Base-by-base conservation (phyloP, 106 monocot species). In the Ottelia alismoides region DNA sequence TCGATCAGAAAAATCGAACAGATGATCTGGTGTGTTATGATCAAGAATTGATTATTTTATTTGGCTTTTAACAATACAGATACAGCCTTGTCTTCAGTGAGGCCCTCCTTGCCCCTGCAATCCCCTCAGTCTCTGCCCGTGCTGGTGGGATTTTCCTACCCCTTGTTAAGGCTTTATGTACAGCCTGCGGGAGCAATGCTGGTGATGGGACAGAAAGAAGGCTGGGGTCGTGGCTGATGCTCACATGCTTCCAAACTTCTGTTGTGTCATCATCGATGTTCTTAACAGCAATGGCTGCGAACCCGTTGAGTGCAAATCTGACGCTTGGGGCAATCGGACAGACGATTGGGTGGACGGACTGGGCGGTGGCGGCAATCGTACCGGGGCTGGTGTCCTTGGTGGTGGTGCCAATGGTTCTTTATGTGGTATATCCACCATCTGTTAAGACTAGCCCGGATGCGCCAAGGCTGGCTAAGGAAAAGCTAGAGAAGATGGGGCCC, bases 121-220 rank as follows among this genome's bases (percentile, higher is more conserved):
- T 88, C 29, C 88, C 88, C 22, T 96, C 88, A 0, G 88, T 88
- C 17, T 88, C 94, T 2, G 94, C 94, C 23, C 56, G 94, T 20
- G 94, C 94, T 2, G 94, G 94, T 0, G 94, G 94, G 17, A 96
- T 96, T 60, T 96, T 96, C 62, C 84, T 96, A 27, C 94, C 94
- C 2, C 65, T 96, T 2, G 94, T 96, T 2, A 96, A 96, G 50
- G 81, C 94, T 1, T 79, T 96, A 12, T 96, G 88, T 57, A 66
- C 65, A 20, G 94, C 94, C 14, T 96, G 94, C 20, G 94, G 94
- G 11, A 85, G 84, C 64, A 84, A 85, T 51, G 71, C 49, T 1
- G 94, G 85, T 1, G 88, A 88, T 46, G 94, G 84, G 17, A 84
- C 94, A 0, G 94, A 96, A 76, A 35, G 65, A 27, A 70, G 65